Conservation (phyloP, 1,284 basidiomycete genomes). For the Ceraceosorus bombacis region DNA sequence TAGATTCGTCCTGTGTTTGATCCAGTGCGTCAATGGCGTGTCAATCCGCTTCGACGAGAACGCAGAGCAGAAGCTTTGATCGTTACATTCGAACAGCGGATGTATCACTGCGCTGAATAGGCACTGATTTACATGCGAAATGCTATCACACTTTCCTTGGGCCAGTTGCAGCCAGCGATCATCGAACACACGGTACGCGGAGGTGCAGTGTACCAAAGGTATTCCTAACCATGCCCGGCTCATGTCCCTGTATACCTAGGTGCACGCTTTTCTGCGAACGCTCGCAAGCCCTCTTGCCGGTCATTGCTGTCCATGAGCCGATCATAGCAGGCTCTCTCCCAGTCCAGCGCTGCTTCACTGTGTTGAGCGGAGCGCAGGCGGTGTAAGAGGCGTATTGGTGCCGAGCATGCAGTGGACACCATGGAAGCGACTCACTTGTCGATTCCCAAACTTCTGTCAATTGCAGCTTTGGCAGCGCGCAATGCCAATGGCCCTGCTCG, state of each 20-base stretch:
- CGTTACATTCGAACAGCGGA: background rate
- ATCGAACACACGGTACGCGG: too few relatives aligned
- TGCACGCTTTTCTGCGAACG: conserved; percentile 84
- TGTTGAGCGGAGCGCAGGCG: too few relatives aligned
- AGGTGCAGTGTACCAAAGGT: too few relatives aligned
- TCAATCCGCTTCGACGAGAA: conserved; percentile 11
- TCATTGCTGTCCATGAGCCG: conserved; percentile 70
- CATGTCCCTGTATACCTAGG: conserved; percentile 56
- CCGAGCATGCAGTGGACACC: background rate
- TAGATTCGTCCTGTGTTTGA: background rate
- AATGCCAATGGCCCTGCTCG: conserved; percentile 73
- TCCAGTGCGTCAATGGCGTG: conserved; percentile 10
- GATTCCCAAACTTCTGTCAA: conserved; percentile 69
- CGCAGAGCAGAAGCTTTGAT: conserved; percentile 6
- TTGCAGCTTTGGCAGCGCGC: conserved; percentile 77
- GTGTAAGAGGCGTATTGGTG: conserved; percentile 7
- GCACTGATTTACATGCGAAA: too few relatives aligned
- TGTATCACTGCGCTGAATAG: too few relatives aligned
- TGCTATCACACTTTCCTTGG: too few relatives aligned
- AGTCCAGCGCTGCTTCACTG: conserved; percentile 63
- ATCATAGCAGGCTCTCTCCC: conserved; percentile 79
- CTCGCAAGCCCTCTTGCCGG: conserved; percentile 72
- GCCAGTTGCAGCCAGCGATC: too few relatives aligned
- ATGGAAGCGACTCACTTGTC: conserved; percentile 55
- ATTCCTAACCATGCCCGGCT: background rate